Percentiles rank a stretch among this genome's conserved stretches.
Evolutionary conservation across 2,329 filamentous ascomycete species (phyloP).

Genomic region (Aureobasidium leucospermi): DNA sequence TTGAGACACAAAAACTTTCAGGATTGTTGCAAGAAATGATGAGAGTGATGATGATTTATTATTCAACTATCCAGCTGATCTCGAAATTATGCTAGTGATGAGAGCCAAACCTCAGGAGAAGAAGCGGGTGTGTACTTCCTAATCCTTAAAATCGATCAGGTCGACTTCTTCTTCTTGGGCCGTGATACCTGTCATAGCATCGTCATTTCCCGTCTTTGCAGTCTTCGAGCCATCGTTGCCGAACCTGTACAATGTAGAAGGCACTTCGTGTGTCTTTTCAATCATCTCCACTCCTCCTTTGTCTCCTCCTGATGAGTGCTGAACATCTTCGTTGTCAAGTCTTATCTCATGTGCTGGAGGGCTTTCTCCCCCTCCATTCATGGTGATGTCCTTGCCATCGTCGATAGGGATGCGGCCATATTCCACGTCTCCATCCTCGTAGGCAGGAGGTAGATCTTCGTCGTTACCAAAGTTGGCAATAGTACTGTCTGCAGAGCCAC

Average conservation of each 20-base stretch:
- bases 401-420: not conserved
- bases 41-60: not conserved
- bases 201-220: not conserved
- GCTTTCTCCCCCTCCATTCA: constrained; percentile 7
- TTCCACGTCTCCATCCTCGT: not conserved
- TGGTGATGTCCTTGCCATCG: not conserved
- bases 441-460: not conserved
- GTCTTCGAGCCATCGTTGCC: not conserved
- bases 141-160: constrained; percentile 7
- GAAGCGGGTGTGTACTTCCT: not conserved
- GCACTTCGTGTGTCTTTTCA: constrained; percentile 16
- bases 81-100: not conserved
- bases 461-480: constrained; percentile 16
- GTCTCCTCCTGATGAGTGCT: not conserved
- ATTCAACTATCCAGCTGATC: not conserved
- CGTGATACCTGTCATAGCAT: constrained; percentile 2
- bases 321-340: constrained; percentile 9
- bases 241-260: not conserved
- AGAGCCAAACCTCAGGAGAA: not conserved
- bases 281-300: constrained; percentile 21
- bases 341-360: constrained; percentile 15
- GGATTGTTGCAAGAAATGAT: not conserved
- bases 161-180: not conserved
- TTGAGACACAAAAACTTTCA: too few species aligned
- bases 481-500: constrained; percentile 16